Base-by-base conservation (phyloP, 2,329 filamentous ascomycete species). In the Colletotrichum navitas region DNA sequence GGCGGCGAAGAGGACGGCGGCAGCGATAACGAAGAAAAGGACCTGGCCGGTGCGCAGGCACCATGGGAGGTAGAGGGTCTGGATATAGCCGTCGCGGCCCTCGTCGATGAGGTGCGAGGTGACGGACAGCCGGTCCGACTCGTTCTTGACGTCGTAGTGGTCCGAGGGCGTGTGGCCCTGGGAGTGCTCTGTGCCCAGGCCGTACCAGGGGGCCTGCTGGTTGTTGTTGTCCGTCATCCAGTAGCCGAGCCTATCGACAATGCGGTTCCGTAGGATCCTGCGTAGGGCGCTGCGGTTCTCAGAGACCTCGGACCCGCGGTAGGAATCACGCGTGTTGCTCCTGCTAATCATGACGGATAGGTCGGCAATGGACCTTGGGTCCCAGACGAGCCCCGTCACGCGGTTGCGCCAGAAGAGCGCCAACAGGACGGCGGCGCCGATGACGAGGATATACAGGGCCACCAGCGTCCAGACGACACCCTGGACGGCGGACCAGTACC, bases 371-470 rank as follows among this genome's bases (percentile, higher is more conserved):
- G 91, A 95, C 56, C 92, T 87, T 2, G 94, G 88, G 78, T 97
- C 94, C 95, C 95, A 98, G 77, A 92, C 88, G 73, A 97, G 84
- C 0, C 94, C 94, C 0, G 94, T 97, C 76, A 86, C 87, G 39
- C 88, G 85, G 29, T 85, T 81, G 65, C 87, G 83, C 82, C 95
- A 93, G 74, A 89, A 92, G n/a, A 89, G 74, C 73, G 91, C 82
- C 12, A 95, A 79, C 1, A 89, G 80, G 14, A 89, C 66, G 2
- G 90, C 77, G 1, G 91, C 89, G 8, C 88, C 75, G 2, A 92
- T 77, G 58, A 95, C 82, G 5, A 94, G 80, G 43, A 91, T 80
- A 81, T 97, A 98, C 0, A 97, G 80, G 0, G 84, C 90, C 39
- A 96, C 88, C 34, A 94, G 84, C 0, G 91, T 88, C 94, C 94